Percentiles rank a stretch among this genome's conserved stretches.
phyloP scores from a whole-genome alignment of 352 stramenopile species.

The Pythium pyrilobum region DNA sequence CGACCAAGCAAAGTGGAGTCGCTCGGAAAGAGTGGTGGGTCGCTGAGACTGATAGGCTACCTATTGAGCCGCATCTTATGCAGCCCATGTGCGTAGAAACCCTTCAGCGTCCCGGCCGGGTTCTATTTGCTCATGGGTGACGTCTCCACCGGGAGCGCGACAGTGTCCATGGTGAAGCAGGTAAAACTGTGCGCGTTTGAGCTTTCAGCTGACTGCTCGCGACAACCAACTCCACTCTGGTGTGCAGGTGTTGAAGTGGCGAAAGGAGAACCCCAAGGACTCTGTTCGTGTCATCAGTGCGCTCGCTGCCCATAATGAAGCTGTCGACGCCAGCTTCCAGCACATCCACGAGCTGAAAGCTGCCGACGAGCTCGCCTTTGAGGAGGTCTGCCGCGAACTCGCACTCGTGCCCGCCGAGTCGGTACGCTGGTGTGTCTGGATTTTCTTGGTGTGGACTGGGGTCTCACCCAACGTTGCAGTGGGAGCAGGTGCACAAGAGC shows the following conservation, averaged over 20 bases:
- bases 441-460: background rate
- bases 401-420: background rate
- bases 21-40: slow-evolving; percentile 41
- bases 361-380: background rate
- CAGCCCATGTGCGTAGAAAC: no score
- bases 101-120: slow-evolving; percentile 52
- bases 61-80: no score
- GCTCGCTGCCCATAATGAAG: slow-evolving; percentile 31
- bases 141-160: slow-evolving; percentile 91
- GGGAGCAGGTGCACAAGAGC: slow-evolving; percentile 23
- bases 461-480: slow-evolving; percentile 25
- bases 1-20: slow-evolving; percentile 38
- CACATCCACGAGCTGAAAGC: slow-evolving; percentile 6
- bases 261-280: slow-evolving; percentile 28
- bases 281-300: slow-evolving; percentile 26
- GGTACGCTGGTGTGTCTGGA: background rate
- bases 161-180: slow-evolving; percentile 78
- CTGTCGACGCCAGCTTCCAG: slow-evolving; percentile 25
- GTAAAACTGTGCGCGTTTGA: slow-evolving; percentile 56
- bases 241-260: slow-evolving; percentile 27
- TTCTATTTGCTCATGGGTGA: slow-evolving; percentile 94
- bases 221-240: background rate
- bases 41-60: background rate
- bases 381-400: background rate
- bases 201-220: no score